A percentile compares a stretch with the other conserved stretches of the same genome.
These are phyloP conservation scores for Gynostemma pentaphyllum DNA, from an alignment of 306 rosid species.

Conservation along the genomic window DNA sequence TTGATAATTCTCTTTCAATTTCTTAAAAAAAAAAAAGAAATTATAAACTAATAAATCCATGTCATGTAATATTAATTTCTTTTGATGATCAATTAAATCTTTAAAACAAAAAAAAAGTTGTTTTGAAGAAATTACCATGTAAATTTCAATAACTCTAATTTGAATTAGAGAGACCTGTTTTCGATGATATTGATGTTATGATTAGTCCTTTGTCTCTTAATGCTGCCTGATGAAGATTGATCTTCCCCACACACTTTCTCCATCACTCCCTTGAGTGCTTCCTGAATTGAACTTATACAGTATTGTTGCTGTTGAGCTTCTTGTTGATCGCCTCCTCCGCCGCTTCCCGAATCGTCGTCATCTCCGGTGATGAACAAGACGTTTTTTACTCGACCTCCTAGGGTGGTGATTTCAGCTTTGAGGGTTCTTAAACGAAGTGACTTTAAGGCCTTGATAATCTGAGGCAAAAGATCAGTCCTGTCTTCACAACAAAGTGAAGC, in stretches of 20 bases:
- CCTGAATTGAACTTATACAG: conserved; percentile 64
- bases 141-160: not conserved
- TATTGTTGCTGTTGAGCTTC: conserved; percentile 20
- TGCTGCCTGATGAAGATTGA: conserved; percentile 49
- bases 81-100: not conserved
- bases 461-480: conserved; percentile 69
- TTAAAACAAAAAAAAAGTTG: not conserved
- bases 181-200: conserved; percentile 40
- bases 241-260: conserved; percentile 48
- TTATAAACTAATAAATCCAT: not conserved
- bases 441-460: conserved; percentile 64
- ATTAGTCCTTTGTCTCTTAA: conserved; percentile 77
- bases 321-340: conserved; percentile 12
- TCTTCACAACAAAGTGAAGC: conserved; percentile 89
- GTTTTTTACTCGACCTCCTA: conserved; percentile 69
- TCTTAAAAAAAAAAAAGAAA: no score
- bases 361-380: conserved; percentile 63
- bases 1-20: no score
- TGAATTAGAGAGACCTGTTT: conserved; percentile 32
- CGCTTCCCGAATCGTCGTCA: conserved; percentile 28
- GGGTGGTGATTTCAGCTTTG: conserved; percentile 74
- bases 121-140: not conserved
- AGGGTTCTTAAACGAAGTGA: conserved; percentile 49
- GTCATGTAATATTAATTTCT: not conserved
- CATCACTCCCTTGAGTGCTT: conserved; percentile 76